Evolutionary conservation across 768 basidiomycete species (phyloP).

Genomic region (Xerocomellus intermedius): DNA sequence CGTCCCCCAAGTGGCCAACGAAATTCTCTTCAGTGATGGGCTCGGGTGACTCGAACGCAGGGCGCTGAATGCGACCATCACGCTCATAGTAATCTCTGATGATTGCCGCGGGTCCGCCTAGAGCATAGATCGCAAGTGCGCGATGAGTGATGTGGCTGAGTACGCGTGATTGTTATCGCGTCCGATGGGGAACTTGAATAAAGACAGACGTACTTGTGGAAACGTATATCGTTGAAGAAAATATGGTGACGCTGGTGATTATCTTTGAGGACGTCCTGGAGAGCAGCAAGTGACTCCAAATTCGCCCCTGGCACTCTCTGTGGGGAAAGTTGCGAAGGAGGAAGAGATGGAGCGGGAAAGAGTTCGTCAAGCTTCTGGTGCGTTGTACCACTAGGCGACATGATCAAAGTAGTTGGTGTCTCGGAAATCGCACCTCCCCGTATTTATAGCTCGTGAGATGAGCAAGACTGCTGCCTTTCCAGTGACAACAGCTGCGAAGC

Average conservation of each 20-base stretch:
- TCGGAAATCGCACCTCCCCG: background rate
- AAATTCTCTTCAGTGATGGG: conserved; percentile 25
- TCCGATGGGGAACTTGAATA: background rate
- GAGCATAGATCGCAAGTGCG: conserved; percentile 28
- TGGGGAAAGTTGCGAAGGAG: conserved; percentile 25
- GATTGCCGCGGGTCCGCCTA: conserved; percentile 24
- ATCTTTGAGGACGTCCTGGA: conserved; percentile 40
- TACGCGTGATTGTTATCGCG: background rate
- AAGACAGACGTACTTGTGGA: conserved; percentile 48
- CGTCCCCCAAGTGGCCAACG: conserved; percentile 23
- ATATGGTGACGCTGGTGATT: conserved; percentile 49
- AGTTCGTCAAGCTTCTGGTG: conserved; percentile 16
- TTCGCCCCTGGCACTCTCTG: conserved; percentile 30
- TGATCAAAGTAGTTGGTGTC: background rate
- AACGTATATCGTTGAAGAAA: conserved; percentile 44
- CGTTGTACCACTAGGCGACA: conserved; percentile 11
- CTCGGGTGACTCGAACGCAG: conserved; percentile 25
- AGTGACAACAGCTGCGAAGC: too few relatives aligned
- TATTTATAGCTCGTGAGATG: conserved; percentile 5
- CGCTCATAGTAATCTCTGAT: conserved; percentile 28
- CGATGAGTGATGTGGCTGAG: conserved; percentile 32
- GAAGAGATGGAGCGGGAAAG: conserved; percentile 27
- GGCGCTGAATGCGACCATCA: conserved; percentile 21
- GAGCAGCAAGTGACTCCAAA: conserved; percentile 23
- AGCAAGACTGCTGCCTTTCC: background rate